Evolutionary conservation across 495 filamentous ascomycete genomes (phyloP).

Genomic region (Mytilinidion resinicola): DNA sequence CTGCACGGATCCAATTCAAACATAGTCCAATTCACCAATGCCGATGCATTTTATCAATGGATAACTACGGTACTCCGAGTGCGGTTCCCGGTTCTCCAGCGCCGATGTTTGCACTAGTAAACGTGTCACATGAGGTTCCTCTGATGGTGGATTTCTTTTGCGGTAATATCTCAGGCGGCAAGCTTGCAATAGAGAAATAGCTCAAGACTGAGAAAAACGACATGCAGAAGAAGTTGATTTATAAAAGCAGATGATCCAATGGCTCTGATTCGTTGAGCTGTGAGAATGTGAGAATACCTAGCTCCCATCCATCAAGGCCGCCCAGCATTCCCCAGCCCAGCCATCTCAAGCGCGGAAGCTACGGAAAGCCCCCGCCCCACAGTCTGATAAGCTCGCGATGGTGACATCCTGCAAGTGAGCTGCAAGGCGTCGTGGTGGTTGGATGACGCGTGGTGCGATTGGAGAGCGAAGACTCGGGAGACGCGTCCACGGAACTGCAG

Average conservation of each 20-base stretch:
- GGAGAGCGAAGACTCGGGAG: background rate
- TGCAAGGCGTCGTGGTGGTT: conserved; percentile 8
- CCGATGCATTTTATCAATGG: too few species aligned
- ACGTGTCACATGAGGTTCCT: too few species aligned
- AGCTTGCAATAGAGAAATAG: too few species aligned
- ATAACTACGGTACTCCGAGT: too few species aligned
- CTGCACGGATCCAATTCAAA: too few species aligned
- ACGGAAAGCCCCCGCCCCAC: too few species aligned
- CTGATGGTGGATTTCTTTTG: too few species aligned
- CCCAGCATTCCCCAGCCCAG: background rate
- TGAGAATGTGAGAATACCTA: background rate
- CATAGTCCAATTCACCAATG: too few species aligned
- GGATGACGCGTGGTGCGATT: conserved; percentile 3
- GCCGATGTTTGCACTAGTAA: too few species aligned
- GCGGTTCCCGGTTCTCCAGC: too few species aligned
- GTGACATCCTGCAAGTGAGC: conserved; percentile 14
- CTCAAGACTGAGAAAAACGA: background rate
- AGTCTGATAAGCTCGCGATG: background rate
- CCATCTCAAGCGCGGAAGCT: background rate
- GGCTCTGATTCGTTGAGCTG: background rate
- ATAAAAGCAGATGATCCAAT: background rate
- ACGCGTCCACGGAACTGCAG: background rate
- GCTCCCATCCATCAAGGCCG: background rate
- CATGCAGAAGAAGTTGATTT: background rate
- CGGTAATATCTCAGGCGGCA: too few species aligned